Conservation (phyloP, 2,329 filamentous ascomycete species). For the Sarocladium brachiariae region DNA sequence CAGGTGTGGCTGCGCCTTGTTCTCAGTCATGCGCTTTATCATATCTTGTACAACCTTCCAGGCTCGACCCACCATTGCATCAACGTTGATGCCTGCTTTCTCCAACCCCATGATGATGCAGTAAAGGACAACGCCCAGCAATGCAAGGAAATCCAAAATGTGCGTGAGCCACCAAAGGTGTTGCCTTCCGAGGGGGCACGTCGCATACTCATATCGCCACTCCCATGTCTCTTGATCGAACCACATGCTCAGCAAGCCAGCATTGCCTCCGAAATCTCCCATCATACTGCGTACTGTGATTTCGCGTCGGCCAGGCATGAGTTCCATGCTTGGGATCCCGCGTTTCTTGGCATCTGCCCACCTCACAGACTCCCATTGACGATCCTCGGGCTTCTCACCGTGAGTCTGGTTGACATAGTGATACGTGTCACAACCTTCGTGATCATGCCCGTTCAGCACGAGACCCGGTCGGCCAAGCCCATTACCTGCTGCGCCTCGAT, state of each 20-base stretch:
- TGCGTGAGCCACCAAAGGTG: conserved; percentile 94
- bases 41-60: not conserved
- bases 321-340: conserved; percentile 33
- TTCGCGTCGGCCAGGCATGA: conserved; percentile 66
- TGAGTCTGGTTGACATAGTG: conserved; percentile 68
- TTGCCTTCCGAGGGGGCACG: conserved; percentile 75
- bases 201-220: conserved; percentile 77
- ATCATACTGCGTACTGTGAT: conserved; percentile 97
- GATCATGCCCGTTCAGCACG: conserved; percentile 89
- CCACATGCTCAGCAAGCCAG: conserved; percentile 82
- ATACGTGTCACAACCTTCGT: conserved; percentile 85
- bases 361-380: conserved; percentile 42
- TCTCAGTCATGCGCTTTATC: conserved; percentile 3
- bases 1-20: not conserved
- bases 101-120: conserved; percentile 19
- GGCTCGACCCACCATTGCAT: conserved; percentile 14
- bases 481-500: conserved; percentile 46
- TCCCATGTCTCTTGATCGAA: conserved; percentile 66
- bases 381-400: conserved; percentile 30
- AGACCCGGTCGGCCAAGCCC: conserved; percentile 68
- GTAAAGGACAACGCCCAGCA: conserved; percentile 25
- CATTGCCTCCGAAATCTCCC: conserved; percentile 91
- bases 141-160: conserved; percentile 54
- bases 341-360: conserved; percentile 39
- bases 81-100: conserved; percentile 27